Percentiles rank a stretch among this genome's conserved stretches.
Conservation (phyloP, 306 rosid genomes). For the Cicer cuneatum region DNA sequence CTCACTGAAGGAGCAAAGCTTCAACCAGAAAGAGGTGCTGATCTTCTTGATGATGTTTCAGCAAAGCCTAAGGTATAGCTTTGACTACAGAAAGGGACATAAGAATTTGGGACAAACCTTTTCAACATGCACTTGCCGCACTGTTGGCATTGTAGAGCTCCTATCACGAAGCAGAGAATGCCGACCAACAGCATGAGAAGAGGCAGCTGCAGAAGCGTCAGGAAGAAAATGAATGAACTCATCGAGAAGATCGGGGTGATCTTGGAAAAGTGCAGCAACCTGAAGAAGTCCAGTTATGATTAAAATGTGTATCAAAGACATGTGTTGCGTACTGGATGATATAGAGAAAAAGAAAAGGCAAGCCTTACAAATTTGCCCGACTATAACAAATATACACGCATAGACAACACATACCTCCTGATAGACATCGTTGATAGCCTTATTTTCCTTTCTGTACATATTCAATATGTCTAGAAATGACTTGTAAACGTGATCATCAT, state of each 20-base stretch:
- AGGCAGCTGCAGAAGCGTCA: conserved; percentile 67
- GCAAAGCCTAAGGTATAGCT: conserved; percentile 4
- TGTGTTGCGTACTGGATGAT: conserved; percentile 2
- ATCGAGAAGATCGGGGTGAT: conserved; percentile 79
- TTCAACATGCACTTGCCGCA: conserved; percentile 72
- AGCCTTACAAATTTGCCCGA: conserved; percentile 23
- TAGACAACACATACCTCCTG: conserved; percentile 72
- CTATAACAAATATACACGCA: conserved; percentile 33
- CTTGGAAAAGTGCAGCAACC: conserved; percentile 89
- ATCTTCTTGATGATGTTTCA: neutral
- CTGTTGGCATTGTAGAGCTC: conserved; percentile 76
- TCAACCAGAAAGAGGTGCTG: conserved; percentile 28
- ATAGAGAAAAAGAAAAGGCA: conserved; percentile 5
- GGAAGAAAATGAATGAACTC: conserved; percentile 96
- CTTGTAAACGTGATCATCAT: conserved; percentile 90
- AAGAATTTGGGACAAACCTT: conserved; percentile 62
- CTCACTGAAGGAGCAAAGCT: conserved; percentile 34
- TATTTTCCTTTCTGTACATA: conserved; percentile 95
- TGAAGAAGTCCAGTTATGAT: conserved; percentile 52
- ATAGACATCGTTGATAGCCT: conserved; percentile 79
- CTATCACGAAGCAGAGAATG: conserved; percentile 76
- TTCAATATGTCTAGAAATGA: conserved; percentile 93
- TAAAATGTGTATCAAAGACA: conserved; percentile 37
- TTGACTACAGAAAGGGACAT: neutral
- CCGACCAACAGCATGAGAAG: conserved; percentile 65